phyloP scores from a whole-genome alignment of 352 stramenopile species.

The Thraustochytrium striatum region DNA sequence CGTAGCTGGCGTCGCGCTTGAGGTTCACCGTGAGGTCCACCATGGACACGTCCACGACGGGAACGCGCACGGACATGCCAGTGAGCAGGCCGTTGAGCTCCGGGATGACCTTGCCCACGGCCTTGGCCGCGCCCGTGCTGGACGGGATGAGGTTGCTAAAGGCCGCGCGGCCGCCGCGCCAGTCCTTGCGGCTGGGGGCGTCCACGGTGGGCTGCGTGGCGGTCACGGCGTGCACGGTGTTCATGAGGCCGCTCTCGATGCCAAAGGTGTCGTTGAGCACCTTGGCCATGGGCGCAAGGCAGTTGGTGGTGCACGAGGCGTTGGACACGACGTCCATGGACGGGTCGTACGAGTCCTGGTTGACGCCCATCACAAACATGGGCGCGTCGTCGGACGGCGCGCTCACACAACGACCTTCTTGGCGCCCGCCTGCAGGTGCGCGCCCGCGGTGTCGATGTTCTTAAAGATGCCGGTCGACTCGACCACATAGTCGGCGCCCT shows the following conservation, averaged over 20 bases:
- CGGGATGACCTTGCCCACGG: constrained; percentile 97
- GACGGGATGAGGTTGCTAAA: constrained; percentile 99
- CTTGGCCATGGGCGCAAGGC: constrained; percentile 94
- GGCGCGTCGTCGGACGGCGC: constrained; percentile 93
- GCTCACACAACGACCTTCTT: constrained; percentile 97
- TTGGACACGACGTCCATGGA: constrained; percentile 95
- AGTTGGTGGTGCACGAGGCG: constrained; percentile 98
- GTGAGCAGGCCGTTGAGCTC: constrained; percentile 84
- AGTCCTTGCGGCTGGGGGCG: constrained; percentile 94
- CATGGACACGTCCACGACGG: constrained; percentile 78
- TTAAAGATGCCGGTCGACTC: constrained; percentile 83
- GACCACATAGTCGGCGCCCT: constrained; percentile 88
- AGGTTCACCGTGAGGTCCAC: constrained; percentile 78
- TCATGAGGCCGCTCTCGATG: constrained; percentile 97
- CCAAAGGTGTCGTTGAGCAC: constrained; percentile 97
- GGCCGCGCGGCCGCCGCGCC: constrained; percentile 89
- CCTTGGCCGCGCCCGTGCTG: constrained; percentile 94
- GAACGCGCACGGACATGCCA: constrained; percentile 83
- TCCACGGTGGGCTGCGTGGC: constrained; percentile 96
- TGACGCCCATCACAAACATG: constrained; percentile 98
- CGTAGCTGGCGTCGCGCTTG: constrained; percentile 85
- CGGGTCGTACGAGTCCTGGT: constrained; percentile 87
- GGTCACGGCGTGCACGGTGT: constrained; percentile 96
- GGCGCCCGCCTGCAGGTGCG: constrained; percentile 84
- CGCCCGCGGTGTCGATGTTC: constrained; percentile 78